Evolutionary conservation across 2,329 filamentous ascomycete species (phyloP), one percentile per base, ranked within the genome.

Genomic region (Colletotrichum kahawae): DNA sequence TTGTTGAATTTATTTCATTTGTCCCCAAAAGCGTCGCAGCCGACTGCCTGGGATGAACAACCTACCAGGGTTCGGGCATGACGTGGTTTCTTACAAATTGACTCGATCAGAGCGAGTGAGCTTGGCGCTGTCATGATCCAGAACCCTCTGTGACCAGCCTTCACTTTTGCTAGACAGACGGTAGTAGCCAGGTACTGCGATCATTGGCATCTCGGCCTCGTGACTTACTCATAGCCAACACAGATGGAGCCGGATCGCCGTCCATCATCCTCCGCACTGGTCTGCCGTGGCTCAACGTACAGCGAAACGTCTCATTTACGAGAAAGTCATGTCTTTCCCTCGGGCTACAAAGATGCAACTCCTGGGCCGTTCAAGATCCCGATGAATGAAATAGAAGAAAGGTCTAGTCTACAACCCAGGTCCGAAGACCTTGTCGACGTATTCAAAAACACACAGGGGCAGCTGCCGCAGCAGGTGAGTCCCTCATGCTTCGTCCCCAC

Each of bases 101-200:
- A 1, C 43, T 48, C 43, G n/a, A 12, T 48, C 10, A 48, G 10
- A 2, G 5, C n/a, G 10, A 48, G 1, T 4, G 1, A 48, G 38
- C 2, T 48, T 48, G 43, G 18, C 10, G 43, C 18, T 2, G 38
- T 48, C 4, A 38, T 10, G 38, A 5, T 43, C 38, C 43, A 48
- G 1, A 0, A 16, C 43, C 18, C n/a, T 48, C 43, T 48, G 43
- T 48, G 43, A 48, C 0, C 5, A 21, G n/a, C 0, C n/a, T 0
- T 48, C 3, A 18, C 18, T 21, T 48, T 21, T 48, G 43, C 43
- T 48, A 48, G 43, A 21, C 43, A 0, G 5, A 48, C n/a, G 43
- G 10, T 13, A 21, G 43, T 48, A 0, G 43, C 18, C 43, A 21
- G 5, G 18, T n/a, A 7, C n/a, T 21, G 43, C 43, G 10, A 48